Conservation (phyloP, 192 early-diverging fungal genomes). For the Backusella morwellensis region DNA sequence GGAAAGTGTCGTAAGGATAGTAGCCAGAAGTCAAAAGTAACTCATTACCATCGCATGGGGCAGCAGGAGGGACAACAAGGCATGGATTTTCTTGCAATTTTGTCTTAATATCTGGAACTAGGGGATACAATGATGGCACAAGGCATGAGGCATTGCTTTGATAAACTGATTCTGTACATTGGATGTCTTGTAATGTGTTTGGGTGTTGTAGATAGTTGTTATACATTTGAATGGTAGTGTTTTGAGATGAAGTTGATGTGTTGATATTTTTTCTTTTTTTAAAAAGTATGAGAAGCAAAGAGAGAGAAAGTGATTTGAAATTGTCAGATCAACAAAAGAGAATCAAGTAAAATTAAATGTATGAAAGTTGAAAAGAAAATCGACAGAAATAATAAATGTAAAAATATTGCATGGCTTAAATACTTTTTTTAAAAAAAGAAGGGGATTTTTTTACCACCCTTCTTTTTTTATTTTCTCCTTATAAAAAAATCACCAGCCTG, state of each 20-base stretch:
- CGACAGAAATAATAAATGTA: background rate
- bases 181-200: background rate
- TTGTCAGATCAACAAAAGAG: background rate
- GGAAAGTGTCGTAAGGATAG: background rate
- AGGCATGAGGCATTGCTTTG: background rate
- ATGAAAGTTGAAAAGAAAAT: background rate
- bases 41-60: background rate
- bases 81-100: background rate
- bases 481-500: background rate
- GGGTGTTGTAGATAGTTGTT: background rate
- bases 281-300: background rate
- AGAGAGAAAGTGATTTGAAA: background rate
- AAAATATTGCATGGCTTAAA: background rate
- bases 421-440: background rate
- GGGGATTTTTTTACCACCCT: background rate
- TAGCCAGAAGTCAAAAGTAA: constrained; percentile 11
- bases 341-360: background rate
- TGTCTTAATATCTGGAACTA: background rate
- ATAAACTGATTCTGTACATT: background rate
- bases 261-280: background rate
- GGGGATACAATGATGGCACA: background rate
- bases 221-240: background rate
- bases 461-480: background rate
- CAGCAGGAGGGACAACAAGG: background rate
- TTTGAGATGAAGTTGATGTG: background rate